These are phyloP conservation scores for Triticum aestivum DNA, from an alignment of 176 grass and related monocot genomes.

Conservation along the genomic window IWGSC_CS_RefSeq_v2.1 NC_057807.1:40915268-40915767, in stretches of 20 bases:
- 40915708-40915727: neutral
- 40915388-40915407: neutral
- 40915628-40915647: conserved; percentile 17
- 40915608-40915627: neutral
- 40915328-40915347: too few species aligned
- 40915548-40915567: neutral
- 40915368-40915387: too few species aligned
- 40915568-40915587: neutral
- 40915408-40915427: neutral
- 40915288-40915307: too few species aligned
- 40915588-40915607: neutral
- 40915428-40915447: conserved; percentile 7
- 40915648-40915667: neutral
- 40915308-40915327: too few species aligned
- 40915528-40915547: neutral
- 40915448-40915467: neutral
- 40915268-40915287: too few species aligned
- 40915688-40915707: neutral
- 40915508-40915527: neutral
- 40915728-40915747: neutral
- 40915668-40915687: neutral
- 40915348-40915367: too few species aligned
- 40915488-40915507: neutral
- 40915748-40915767: neutral
- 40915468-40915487: conserved; percentile 2